Base-by-base conservation (phyloP, 1,284 basidiomycete genomes). In the Trichosporon ovoides region DNA sequence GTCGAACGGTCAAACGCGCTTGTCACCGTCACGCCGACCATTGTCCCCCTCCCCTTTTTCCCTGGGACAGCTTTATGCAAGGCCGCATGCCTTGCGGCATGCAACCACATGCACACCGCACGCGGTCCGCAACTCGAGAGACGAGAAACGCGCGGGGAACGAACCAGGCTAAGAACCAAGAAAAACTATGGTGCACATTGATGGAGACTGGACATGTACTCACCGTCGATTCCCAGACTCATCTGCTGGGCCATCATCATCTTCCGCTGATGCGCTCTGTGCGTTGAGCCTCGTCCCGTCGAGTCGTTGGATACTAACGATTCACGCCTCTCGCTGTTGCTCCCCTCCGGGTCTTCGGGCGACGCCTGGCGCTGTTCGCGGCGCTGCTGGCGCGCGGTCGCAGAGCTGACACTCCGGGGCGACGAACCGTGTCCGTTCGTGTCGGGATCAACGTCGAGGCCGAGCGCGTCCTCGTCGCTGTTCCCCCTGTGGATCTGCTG, bases 221-320 rank as follows among this genome's bases (percentile, higher is more conserved):
- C 58, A 75, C 73, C 69, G 58, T 75, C 71, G 6, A 75, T 56
- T 20, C 72, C 73, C 13, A 75, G 35, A 51, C 66, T 68, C 35
- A 56, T 46, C 5, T 60, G 59, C 31, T 62, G 61, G 28, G 58
- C 60, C 40, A 58, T 57, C 46, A 56, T 57, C 53, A 65, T 57
- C 20, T 62, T 62, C 49, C 61, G 57, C 28, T 59, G 55, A n/a
- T 48, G 37, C 20, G 53, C 43, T 48, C 43, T 48, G 43, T 48
- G 43, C 22, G 14, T 48, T 48, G 43, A 48, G 43, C 43, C 28
- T 28, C 38, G 28, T 16, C 31, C 33, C 10, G 36, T 40, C 33
- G 52, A 60, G 51, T 53, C 53, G 34, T 35, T 58, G 53, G 43
- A 51, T 22, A 28, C 37, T 24, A 61, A 24, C 11, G 53, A 55